phyloP scores from a whole-genome alignment of 768 basidiomycete genomes.

The Cyclocybe aegerita region DNA sequence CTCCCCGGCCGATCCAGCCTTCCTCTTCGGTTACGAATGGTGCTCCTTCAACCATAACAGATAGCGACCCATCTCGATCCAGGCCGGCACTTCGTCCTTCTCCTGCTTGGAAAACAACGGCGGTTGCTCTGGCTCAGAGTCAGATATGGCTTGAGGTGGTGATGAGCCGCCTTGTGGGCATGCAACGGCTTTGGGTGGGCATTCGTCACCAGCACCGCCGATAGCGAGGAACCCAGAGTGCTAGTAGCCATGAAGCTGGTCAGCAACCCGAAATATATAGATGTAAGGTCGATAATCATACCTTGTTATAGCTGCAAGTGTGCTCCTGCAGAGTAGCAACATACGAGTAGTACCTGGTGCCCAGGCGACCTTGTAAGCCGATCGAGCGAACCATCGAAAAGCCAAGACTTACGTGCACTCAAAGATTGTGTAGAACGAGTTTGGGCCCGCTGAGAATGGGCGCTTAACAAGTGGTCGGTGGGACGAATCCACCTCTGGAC shows the following conservation, averaged over 20 bases:
- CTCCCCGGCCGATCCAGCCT: not conserved
- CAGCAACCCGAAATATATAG: not conserved
- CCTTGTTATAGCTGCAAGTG: slow-evolving; percentile 18
- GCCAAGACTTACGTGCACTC: slow-evolving; percentile 1
- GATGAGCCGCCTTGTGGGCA: not conserved
- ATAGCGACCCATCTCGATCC: slow-evolving; percentile 15
- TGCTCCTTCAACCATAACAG: slow-evolving; percentile 15
- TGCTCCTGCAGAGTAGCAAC: not conserved
- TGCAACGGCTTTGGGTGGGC: slow-evolving; percentile 6
- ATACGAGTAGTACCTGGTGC: not conserved
- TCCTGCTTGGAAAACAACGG: slow-evolving; percentile 12
- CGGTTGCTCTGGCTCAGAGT: not conserved
- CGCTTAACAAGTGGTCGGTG: not conserved
- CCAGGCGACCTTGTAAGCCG: not conserved
- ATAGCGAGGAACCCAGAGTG: slow-evolving; percentile 6
- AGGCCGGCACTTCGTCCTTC: slow-evolving; percentile 12
- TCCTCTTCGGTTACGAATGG: not conserved
- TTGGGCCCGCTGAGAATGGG: not conserved
- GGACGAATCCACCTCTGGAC: not conserved
- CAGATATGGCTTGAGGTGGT: not conserved
- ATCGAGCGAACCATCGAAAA: not conserved
- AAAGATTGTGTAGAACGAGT: slow-evolving; percentile 3
- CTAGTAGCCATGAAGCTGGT: not conserved
- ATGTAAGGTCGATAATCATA: not conserved
- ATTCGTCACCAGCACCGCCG: slow-evolving; percentile 1